These are phyloP conservation scores for Capronia americana DNA, from an alignment of 2,329 filamentous ascomycete species.

Conservation along the genomic window DNA sequence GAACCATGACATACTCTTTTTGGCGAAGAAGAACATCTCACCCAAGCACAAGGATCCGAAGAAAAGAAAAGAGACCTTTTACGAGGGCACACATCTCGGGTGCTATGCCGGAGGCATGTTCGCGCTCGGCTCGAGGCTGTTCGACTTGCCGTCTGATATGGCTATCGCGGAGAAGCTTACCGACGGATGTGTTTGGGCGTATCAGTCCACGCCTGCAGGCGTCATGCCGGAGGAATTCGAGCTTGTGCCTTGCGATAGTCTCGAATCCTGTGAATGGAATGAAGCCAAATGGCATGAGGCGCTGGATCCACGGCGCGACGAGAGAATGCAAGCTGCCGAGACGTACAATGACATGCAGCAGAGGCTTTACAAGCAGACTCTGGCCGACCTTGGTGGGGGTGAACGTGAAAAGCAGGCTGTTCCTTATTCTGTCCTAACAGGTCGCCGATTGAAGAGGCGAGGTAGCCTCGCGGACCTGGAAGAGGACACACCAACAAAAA, in stretches of 20 bases:
- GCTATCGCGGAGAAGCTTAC: constrained; percentile 63
- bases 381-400: constrained; percentile 1
- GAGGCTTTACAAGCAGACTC: constrained; percentile 29
- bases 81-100: constrained; percentile 63
- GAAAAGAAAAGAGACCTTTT: constrained; percentile 47
- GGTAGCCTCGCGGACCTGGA: constrained; percentile 35
- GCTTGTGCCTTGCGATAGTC: constrained; percentile 58
- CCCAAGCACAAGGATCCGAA: constrained; percentile 33
- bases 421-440: constrained; percentile 2
- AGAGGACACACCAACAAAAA: constrained; percentile 38
- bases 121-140: constrained; percentile 64
- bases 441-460: constrained; percentile 37
- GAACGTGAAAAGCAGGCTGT: constrained; percentile 7
- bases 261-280: constrained; percentile 59
- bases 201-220: constrained; percentile 61
- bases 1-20: constrained; percentile 50
- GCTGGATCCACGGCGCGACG: constrained; percentile 45
- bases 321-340: constrained; percentile 36
- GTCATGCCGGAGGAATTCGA: constrained; percentile 68
- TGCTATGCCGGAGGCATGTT: constrained; percentile 70
- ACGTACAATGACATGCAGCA: constrained; percentile 38
- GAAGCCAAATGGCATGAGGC: constrained; percentile 58
- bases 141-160: constrained; percentile 61
- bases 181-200: constrained; percentile 69
- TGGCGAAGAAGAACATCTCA: constrained; percentile 43